Evolutionary conservation across 352 stramenopile genomes (phyloP).

Genomic region (Globisporangium sylvaticum): DNA sequence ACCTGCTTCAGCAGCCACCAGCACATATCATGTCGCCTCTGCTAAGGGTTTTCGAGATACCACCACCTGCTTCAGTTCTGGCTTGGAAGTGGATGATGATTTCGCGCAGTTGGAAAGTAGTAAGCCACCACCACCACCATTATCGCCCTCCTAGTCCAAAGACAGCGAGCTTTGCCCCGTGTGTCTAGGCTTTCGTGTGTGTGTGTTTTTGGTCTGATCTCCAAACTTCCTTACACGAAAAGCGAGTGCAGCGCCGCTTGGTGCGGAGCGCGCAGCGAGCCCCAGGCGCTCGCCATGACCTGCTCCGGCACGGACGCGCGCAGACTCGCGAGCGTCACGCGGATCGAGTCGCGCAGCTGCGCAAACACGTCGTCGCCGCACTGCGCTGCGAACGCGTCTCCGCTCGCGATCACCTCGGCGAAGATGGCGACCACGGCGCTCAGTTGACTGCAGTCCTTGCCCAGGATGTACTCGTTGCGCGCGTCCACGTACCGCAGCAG

Average conservation of each 20-base stretch:
- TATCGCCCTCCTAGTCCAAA: not conserved
- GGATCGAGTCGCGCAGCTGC: slow-evolving; percentile 37
- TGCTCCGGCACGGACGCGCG: slow-evolving; percentile 46
- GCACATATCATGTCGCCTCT: too few species aligned
- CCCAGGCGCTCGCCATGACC: slow-evolving; percentile 60
- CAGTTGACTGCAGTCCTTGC: slow-evolving; percentile 42
- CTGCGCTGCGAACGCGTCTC: slow-evolving; percentile 35
- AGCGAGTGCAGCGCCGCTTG: slow-evolving; percentile 63
- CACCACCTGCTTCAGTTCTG: too few species aligned
- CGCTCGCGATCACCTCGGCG: slow-evolving; percentile 39
- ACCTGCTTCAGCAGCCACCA: too few species aligned
- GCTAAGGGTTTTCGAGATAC: too few species aligned
- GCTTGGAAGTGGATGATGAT: not conserved
- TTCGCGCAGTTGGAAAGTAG: not conserved
- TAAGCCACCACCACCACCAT: not conserved
- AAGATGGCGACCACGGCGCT: slow-evolving; percentile 57
- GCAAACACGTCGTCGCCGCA: slow-evolving; percentile 44
- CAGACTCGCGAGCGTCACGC: slow-evolving; percentile 41
- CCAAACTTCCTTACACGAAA: slow-evolving; percentile 34
- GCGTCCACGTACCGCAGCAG: slow-evolving; percentile 60
- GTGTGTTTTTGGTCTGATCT: not conserved
- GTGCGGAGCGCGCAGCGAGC: slow-evolving; percentile 39
- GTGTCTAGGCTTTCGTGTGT: not conserved
- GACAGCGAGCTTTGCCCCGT: not conserved
- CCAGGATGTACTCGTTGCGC: slow-evolving; percentile 58